phyloP scores from a whole-genome alignment of 225 moss, liverwort and hornwort genomes.

The Pseudoscleropodium purum region DNA sequence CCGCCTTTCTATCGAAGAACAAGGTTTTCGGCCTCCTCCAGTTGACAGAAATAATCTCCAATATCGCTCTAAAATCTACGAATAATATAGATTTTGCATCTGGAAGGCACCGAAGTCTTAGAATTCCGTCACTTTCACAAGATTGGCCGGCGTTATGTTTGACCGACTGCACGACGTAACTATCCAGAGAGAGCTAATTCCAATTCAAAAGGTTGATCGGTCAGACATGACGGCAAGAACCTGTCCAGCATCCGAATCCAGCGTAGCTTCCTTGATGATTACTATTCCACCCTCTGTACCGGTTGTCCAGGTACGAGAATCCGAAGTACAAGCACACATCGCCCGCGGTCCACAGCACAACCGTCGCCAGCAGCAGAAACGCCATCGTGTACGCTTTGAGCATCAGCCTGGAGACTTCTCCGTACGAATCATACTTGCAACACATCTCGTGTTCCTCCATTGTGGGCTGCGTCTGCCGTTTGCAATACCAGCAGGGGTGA shows the following conservation, averaged over 20 bases:
- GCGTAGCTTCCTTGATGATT: background rate
- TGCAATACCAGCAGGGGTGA: background rate
- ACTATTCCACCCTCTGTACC: background rate
- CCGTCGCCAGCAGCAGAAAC: background rate
- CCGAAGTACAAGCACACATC: conserved; percentile 1
- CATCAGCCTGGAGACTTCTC: background rate
- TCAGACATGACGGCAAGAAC: background rate
- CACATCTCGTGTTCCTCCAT: background rate
- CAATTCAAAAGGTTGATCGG: too few species aligned
- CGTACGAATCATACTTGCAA: conserved; percentile 3
- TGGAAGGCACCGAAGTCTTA: too few species aligned
- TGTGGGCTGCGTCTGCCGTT: background rate
- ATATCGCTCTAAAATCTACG: background rate
- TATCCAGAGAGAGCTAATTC: background rate
- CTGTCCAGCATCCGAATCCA: background rate
- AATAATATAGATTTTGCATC: too few species aligned
- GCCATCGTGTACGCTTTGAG: conserved; percentile 9
- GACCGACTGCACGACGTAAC: too few species aligned
- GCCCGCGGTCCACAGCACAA: conserved; percentile 9
- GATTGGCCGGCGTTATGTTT: background rate
- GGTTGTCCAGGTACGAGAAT: background rate
- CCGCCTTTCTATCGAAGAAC: background rate
- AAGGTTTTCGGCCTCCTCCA: background rate
- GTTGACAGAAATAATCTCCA: background rate
- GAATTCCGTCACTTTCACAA: background rate